Percentiles rank a stretch among this genome's conserved stretches.
These are phyloP conservation scores for Magnusiomyces suaveolens DNA, from an alignment of 1,139 yeast species.

Conservation along the genomic window DNA sequence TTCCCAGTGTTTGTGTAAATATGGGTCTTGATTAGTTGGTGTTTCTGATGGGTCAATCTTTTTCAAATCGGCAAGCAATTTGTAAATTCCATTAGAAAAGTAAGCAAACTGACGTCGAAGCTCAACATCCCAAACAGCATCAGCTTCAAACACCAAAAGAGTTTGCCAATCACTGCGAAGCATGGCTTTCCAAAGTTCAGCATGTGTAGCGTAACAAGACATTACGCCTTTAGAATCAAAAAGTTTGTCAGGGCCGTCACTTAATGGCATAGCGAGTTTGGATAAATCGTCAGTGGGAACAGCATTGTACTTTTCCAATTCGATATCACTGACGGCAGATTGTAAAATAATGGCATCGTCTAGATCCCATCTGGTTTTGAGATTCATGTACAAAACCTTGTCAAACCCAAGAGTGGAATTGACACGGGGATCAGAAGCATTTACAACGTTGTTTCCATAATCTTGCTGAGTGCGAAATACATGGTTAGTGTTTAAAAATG, in stretches of 20 bases:
- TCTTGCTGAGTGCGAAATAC: too few relatives aligned
- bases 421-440: neutral
- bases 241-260: neutral
- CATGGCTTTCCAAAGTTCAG: too few relatives aligned
- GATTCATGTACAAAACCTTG: neutral
- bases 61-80: neutral
- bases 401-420: neutral
- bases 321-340: neutral
- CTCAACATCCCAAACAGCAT: too few relatives aligned
- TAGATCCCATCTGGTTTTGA: neutral
- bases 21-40: slow-evolving; percentile 9
- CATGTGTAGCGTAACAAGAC: slow-evolving; percentile 7
- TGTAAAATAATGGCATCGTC: neutral
- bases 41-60: neutral
- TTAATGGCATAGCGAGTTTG: neutral
- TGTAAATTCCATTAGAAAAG: neutral
- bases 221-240: neutral
- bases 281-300: neutral
- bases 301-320: neutral
- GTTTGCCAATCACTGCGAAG: too few relatives aligned
- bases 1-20: slow-evolving; percentile 9
- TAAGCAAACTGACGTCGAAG: neutral
- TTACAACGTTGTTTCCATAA: too few relatives aligned
- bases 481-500: too few relatives aligned
- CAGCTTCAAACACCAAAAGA: too few relatives aligned